Base-by-base conservation (phyloP, 2,329 filamentous ascomycete species). In the Fusarium stilboides region DNA sequence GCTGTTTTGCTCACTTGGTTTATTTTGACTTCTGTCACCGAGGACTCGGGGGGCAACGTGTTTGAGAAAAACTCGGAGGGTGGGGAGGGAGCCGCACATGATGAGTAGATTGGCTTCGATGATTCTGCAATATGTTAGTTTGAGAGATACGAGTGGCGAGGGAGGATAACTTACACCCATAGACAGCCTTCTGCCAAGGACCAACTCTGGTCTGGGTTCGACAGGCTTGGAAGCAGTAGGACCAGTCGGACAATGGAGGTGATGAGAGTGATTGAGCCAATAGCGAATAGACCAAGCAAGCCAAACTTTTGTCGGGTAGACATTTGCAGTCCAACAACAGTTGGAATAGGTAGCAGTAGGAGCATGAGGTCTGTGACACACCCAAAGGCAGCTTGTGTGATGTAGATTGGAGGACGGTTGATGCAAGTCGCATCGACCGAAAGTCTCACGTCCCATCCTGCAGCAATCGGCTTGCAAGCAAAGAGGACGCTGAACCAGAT, bases 401-500 rank as follows among this genome's bases (percentile, higher is more conserved):
- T 55, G 17, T 62, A 62, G 4, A 62, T 62, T 0, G 59, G 59
- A 26, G 59, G 59, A 0, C 59, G 57, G 6, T 62, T 62, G 15
- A 62, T 62, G 7, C 59, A 62, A 5, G 42, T 31, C 2, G 59
- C 59, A 0, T 24, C 42, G 15, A 13, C 40, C 0, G 59, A 55
- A 2, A 62, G 31, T 6, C 59, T 62, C 0, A 62, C 59, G 6
- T 62, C 40, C 59, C 59, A 62, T 14, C 59, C 57, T 0, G 57
- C 59, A 6, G 40, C 46, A 0, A 62, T 62, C 0, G 59, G 59
- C 5, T 62, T 62, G 6, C 59, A 62, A 1, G 59, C 59, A 20
- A 62, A 62, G 3, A 62, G 6, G 8, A 62, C 59, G 9, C 59
- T 62, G 14, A 62, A 62, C 59, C 59, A 62, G 1, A 62, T 62